A percentile compares a stretch with the other conserved stretches of the same genome.
Conservation (phyloP, 345 rosid species). For the Geranium brycei region DNA sequence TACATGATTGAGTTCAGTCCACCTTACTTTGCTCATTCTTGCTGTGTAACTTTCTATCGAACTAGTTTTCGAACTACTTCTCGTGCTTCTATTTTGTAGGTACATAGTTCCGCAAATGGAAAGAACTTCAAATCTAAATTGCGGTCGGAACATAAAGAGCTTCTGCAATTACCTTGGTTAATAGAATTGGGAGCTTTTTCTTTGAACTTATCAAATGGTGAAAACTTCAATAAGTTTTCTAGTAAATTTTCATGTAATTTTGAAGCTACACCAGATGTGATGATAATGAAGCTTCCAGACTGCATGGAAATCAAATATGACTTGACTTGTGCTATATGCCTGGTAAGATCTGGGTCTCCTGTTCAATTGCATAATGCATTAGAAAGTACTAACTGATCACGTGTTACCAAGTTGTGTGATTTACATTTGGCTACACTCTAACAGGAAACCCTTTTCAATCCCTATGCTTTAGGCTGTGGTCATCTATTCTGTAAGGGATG, state of each 20-base stretch:
- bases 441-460: conserved; percentile 78
- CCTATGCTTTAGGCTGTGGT: conserved; percentile 75
- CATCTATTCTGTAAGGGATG: conserved; percentile 88
- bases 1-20: not conserved
- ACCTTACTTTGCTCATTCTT: not conserved
- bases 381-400: not conserved
- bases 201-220: conserved; percentile 47
- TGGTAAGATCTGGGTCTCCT: conserved; percentile 30
- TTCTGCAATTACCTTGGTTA: conserved; percentile 90
- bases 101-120: conserved; percentile 74
- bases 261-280: conserved; percentile 32
- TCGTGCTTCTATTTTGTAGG: conserved; percentile 23
- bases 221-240: conserved; percentile 29
- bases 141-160: conserved; percentile 76
- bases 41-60: no score
- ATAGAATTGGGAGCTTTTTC: conserved; percentile 84
- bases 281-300: conserved; percentile 49
- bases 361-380: no score
- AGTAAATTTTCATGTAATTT: conserved; percentile 50
- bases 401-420: not conserved
- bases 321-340: conserved; percentile 73
- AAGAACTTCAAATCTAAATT: conserved; percentile 65
- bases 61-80: not conserved
- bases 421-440: conserved; percentile 4
- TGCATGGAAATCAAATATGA: conserved; percentile 58